These are phyloP conservation scores for Eustoma russellianum DNA, from an alignment of 257 asterid genomes.

Conservation along the genomic window DNA sequence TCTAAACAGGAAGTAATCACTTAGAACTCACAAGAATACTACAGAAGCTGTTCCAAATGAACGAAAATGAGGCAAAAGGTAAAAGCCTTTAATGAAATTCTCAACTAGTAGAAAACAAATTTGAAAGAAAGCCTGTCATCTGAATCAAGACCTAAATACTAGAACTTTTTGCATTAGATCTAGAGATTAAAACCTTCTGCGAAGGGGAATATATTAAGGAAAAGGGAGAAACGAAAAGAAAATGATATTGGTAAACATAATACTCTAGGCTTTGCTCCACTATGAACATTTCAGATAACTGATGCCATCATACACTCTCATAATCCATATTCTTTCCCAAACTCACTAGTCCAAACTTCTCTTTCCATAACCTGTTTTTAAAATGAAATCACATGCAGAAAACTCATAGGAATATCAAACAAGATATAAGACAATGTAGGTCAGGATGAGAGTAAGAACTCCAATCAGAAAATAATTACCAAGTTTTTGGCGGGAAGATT, in stretches of 20 bases:
- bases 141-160: not conserved
- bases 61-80: not conserved
- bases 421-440: not conserved
- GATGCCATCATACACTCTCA: no score
- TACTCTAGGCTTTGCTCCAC: not conserved
- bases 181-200: no score
- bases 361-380: no score
- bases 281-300: no score
- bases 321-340: no score
- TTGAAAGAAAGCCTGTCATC: not conserved
- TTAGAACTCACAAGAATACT: not conserved
- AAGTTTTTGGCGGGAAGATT: constrained; percentile 24
- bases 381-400: no score
- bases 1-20: constrained; percentile 20
- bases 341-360: no score
- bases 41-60: not conserved
- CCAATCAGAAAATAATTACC: constrained; percentile 29
- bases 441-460: constrained; percentile 5
- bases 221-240: no score
- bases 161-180: no score
- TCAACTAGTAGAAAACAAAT: not conserved
- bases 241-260: no score
- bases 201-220: no score
- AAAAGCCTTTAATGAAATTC: not conserved
- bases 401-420: not conserved